These are phyloP conservation scores for Arctostaphylos glauca DNA, from an alignment of 148 eudicot species.

Conservation along the genomic window DNA sequence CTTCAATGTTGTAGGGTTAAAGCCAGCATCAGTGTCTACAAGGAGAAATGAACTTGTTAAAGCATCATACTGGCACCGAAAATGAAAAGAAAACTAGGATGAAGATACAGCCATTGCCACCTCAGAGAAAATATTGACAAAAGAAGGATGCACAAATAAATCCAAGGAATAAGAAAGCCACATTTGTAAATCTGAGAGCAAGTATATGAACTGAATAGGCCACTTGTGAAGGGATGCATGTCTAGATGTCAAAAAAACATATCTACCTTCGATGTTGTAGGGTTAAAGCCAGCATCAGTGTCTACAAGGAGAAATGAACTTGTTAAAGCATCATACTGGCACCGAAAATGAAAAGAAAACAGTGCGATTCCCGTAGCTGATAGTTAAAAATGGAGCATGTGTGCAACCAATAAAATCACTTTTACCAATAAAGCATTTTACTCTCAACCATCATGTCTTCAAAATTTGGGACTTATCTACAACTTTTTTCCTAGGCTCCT, in stretches of 20 bases:
- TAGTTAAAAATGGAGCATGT: neutral
- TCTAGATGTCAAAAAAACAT: neutral
- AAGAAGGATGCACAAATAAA: slow-evolving; percentile 4
- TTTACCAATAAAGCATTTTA: slow-evolving; percentile 83
- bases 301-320: slow-evolving; percentile 42
- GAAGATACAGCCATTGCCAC: neutral
- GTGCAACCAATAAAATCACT: neutral
- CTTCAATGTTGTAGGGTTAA: too few relatives aligned
- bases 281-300: slow-evolving; percentile 78
- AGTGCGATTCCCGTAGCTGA: neutral
- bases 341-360: neutral
- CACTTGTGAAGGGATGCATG: neutral
- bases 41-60: too few relatives aligned
- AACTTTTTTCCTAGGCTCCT: slow-evolving; percentile 53
- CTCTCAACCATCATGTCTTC: slow-evolving; percentile 52
- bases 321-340: slow-evolving; percentile 8
- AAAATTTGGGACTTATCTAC: slow-evolving; percentile 46
- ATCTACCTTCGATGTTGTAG: slow-evolving; percentile 71
- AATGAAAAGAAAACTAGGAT: too few relatives aligned
- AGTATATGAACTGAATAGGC: neutral
- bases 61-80: too few relatives aligned
- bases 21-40: too few relatives aligned
- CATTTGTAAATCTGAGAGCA: neutral
- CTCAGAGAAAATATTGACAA: neutral
- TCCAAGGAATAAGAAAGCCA: neutral